A percentile compares a stretch with the other conserved stretches of the same genome.
Conservation (phyloP, 345 rosid genomes). For the Excoecaria cochinchinensis region DNA sequence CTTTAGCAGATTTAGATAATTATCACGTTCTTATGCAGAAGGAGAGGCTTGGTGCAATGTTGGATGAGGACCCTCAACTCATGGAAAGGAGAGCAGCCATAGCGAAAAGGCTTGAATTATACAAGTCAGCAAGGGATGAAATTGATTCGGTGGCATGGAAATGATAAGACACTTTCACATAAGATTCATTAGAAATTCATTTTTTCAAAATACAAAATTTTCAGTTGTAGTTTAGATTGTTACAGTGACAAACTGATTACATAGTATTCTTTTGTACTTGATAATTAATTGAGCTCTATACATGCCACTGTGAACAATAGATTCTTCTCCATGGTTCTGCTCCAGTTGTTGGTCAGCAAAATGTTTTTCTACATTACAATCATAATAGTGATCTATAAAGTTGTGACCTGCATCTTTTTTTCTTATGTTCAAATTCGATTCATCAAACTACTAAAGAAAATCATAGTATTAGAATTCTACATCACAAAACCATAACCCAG, state of each 20-base stretch:
- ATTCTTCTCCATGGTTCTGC: background rate
- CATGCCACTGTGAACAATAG: too few species aligned
- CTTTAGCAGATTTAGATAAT: background rate
- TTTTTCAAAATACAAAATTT: background rate
- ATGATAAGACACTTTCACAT: constrained; percentile 28
- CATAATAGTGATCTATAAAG: background rate
- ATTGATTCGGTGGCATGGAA: constrained; percentile 96
- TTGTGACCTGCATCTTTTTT: too few species aligned
- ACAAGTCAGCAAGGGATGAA: constrained; percentile 95
- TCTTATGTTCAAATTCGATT: too few species aligned
- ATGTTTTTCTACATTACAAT: background rate
- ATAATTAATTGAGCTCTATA: background rate
- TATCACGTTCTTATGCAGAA: constrained; percentile 43
- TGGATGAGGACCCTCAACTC: constrained; percentile 96
- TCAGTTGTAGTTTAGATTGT: constrained; percentile 13
- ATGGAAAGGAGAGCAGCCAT: constrained; percentile 78
- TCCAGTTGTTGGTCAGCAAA: background rate
- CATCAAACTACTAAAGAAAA: too few species aligned
- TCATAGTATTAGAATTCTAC: too few species aligned
- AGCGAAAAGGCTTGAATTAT: constrained; percentile 87
- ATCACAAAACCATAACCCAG: too few species aligned
- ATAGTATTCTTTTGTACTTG: constrained; percentile 25
- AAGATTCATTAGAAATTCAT: background rate
- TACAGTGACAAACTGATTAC: constrained; percentile 11
- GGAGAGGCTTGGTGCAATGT: constrained; percentile 85